phyloP scores from a whole-genome alignment of 2,329 filamentous ascomycete genomes.

The Mariannaea sp. region DNA sequence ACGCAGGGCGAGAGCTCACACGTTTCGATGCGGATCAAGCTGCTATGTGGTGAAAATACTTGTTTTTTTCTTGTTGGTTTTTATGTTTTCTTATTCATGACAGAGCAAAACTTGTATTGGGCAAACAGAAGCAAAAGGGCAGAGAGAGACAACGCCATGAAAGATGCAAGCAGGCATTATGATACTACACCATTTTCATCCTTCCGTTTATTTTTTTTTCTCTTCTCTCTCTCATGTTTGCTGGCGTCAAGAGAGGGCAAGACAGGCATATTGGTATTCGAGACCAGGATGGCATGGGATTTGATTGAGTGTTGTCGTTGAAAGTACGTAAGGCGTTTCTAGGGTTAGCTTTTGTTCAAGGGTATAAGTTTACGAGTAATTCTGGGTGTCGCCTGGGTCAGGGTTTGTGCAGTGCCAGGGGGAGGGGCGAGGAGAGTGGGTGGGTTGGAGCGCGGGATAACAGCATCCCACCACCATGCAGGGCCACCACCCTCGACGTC shows the following conservation, averaged over 20 bases:
- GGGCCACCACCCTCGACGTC: constrained; percentile 19
- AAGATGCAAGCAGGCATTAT: constrained; percentile 1
- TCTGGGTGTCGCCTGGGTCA: not conserved
- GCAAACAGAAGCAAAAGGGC: too few relatives aligned
- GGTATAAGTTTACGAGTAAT: too few relatives aligned
- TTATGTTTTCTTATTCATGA: too few relatives aligned
- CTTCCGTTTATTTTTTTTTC: too few relatives aligned
- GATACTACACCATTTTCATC: not conserved
- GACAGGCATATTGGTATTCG: constrained; percentile 19
- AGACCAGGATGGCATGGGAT: constrained; percentile 15
- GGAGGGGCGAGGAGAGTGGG: too few relatives aligned
- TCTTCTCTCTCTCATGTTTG: not conserved
- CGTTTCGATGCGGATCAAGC: constrained; percentile 88
- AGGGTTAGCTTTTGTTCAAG: constrained; percentile 13
- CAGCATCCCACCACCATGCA: constrained; percentile 4
- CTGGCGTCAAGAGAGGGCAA: constrained; percentile 19
- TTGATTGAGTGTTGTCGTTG: constrained; percentile 25
- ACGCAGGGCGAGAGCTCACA: constrained; percentile 85
- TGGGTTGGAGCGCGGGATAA: constrained; percentile 8
- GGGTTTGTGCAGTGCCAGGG: constrained; percentile 16
- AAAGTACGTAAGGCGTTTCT: constrained; percentile 37
- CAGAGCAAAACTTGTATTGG: too few relatives aligned
- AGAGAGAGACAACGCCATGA: not conserved
- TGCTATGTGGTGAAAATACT: constrained; percentile 56
- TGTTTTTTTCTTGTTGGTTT: not conserved